phyloP scores from a whole-genome alignment of 768 basidiomycete species.

The Rhizopogon salebrosus region DNA sequence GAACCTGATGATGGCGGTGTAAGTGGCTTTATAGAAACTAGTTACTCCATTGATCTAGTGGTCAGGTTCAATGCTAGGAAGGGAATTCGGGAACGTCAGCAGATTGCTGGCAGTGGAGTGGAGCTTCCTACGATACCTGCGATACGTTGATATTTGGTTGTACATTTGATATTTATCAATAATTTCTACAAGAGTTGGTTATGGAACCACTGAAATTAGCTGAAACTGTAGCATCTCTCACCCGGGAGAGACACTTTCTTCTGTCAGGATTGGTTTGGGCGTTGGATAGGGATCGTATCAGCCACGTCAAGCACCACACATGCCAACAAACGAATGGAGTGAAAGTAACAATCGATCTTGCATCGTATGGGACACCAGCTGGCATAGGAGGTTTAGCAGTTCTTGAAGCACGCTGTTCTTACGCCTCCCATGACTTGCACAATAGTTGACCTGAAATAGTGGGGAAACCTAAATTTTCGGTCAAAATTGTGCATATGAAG shows the following conservation, averaged over 20 bases:
- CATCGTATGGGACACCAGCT: too few species aligned
- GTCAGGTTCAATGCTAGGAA: conserved; percentile 6
- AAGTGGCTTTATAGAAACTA: background rate
- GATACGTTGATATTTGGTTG: background rate
- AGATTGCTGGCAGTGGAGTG: background rate
- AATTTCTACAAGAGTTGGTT: background rate
- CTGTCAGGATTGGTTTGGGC: too few species aligned
- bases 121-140: conserved; percentile 17
- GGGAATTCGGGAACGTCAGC: conserved; percentile 13
- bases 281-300: too few species aligned
- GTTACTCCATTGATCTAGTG: background rate
- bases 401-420: background rate
- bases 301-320: too few species aligned
- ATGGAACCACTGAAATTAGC: too few species aligned
- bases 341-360: too few species aligned
- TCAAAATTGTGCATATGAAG: background rate
- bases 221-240: too few species aligned
- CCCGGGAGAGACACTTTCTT: too few species aligned
- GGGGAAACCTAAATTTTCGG: background rate
- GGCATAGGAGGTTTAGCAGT: background rate
- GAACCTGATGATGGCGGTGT: conserved; percentile 24
- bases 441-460: background rate
- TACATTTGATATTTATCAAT: background rate
- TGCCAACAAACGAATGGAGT: too few species aligned
- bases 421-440: background rate